Base-by-base conservation (phyloP, 2,329 filamentous ascomycete species). In the Malbranchea zuffiana region DNA sequence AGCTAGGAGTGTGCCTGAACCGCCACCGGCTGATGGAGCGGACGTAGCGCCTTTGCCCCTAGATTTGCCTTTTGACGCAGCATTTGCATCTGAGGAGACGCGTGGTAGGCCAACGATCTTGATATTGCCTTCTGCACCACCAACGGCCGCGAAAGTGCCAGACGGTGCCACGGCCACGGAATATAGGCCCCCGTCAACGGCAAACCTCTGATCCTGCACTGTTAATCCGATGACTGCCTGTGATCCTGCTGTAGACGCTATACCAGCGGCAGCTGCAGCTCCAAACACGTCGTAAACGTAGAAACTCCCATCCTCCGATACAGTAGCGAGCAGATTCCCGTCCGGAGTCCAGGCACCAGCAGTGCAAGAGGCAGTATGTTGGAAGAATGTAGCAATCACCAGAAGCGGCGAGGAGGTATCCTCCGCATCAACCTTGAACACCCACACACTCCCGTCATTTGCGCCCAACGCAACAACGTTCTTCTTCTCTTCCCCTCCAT, bases 231-330 rank as follows among this genome's bases (percentile, higher is more conserved):
- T 75, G 8, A 87, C 77, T 0, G 83, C 68, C 46, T 77, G 75
- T 10, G 69, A 66, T 16, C 71, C 67, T 4, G 68, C 65, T 2
- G 68, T 67, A 16, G 71, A 66, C 2, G 67, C 65, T 10, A 79
- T 57, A 3, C 74, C 76, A 6, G 74, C 73, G 0, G 71, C 79
- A 3, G 80, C 78, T 1, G 82, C 83, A 15, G 77, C 73, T 32
- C 84, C 83, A 63, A 86, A 94, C 10, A 87, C 80, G 54, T 96
- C 90, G 75, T 85, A 95, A 16, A 94, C 87, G 57, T 87, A 88
- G 41, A 98, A 71, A 49, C 79, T 87, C 40, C 77, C 74, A 59
- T 96, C 88, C 56, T 96, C 88, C 28, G 80, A 79, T 3, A 96
- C 84, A 0, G 87, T 95, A 5, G 82, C 84, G 1, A 98, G 72